Evolutionary conservation across 129 eudicot species (phyloP), one percentile per base, ranked within the genome.

Genomic region (Escallonia herrerae): DNA sequence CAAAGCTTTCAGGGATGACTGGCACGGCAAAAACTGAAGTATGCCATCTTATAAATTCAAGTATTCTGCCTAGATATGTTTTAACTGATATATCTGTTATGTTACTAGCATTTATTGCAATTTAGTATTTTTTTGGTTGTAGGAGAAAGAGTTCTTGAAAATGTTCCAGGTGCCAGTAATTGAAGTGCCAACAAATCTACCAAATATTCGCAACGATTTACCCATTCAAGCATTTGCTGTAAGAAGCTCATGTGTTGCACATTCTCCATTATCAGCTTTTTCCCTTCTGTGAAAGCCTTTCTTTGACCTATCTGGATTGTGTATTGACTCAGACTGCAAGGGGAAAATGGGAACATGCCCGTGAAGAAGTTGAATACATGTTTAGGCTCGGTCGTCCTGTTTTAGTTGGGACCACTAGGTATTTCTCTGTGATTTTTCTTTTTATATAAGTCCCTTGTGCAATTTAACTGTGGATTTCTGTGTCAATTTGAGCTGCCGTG

Each of bases 11-110:
- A 0, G 99, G 99, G 83, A 94, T 94, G 99, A 94, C 97, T 12
- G 99, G 99, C 66, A 94, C 99, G 44, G 99, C 99, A 80, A 94
- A 94, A 81, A 94, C 99, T n/a, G 99, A 94, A 83, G 99, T 89
- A 82, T 60, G 73, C 58, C 72, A 60, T 69, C 8, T 42, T 39
- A 64, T 75, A 15, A 62, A 46, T 64, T 33, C 15, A 56, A 62
- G 1, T 39, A 49, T 12, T 40, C n/a, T 60, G 39, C 67, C 37
- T 2, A 79, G 57, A 40, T 44, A 42, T 37, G 33, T 43, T 15
- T 13, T 60, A 43, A 57, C 63, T 64, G 15, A 62, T 68, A 56
- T 2, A 43, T 45, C 40, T 59, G 49, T 47, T 8, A 46, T 6
- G 53, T 66, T 37, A 13, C 3, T 9, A 4, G 13, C 40, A 65